Base-by-base conservation (phyloP, 495 filamentous ascomycete genomes). In the Neurospora tetraspora region DNA sequence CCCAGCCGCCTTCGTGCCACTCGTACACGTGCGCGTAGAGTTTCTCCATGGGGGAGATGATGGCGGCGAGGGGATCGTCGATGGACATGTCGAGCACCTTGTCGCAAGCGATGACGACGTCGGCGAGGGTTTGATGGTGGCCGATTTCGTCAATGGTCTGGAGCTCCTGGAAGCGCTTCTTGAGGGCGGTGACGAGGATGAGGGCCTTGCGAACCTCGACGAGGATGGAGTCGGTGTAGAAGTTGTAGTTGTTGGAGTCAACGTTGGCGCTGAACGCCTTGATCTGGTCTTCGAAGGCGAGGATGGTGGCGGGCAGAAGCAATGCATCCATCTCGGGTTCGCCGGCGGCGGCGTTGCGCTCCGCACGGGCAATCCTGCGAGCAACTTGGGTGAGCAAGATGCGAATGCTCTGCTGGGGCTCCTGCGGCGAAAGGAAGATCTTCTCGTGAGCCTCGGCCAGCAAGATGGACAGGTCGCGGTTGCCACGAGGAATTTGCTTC, bases 1-100 rank as follows among this genome's bases (percentile, higher is more conserved):
- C 93, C 78, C 97, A 93, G 6, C 89, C 85, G 8, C 86, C 86
- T 76, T 86, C 86, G 80, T 98, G 93, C 96, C 96, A 99, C 81
- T 98, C 93, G 75, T 97, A 89, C 16, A 99, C 85, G 71, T 89
- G 88, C 0, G 83, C 85, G 79, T 98, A 91, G 8, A 99, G 84
- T 69, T 92, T 92, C 78, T 99, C 96, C 9, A 94, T 85, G 74
- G 91, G 92, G 0, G 90, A 91, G 75, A 98, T 86, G 73, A 94
- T 89, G 76, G 90, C 94, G 6, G 93, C 93, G 9, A 99, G 84
- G 1, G 96, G 94, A 70, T 97, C 93, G n/a, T 88, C 86, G 77
- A 97, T 90, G 39, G 87, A 84, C 79, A 97, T 88, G 53, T 88
- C 85, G 11, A 96, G 82, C 2, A 96, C 81, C 74, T 93, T 89